Conservation (phyloP, 1,284 basidiomycete genomes). For the Leccinum subrobustum region DNA sequence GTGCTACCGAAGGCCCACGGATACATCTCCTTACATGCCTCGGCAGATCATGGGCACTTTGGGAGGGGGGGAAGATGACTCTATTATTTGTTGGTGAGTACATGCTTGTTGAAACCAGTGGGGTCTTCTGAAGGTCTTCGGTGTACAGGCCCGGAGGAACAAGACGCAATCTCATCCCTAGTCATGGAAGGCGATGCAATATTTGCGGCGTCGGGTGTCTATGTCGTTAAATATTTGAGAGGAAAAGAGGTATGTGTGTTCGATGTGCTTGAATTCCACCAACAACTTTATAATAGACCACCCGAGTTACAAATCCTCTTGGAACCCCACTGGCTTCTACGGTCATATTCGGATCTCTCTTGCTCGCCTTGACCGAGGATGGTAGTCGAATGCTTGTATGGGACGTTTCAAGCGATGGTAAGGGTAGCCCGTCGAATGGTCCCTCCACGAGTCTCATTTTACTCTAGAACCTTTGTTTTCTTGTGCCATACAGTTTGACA, state of each 20-base stretch:
- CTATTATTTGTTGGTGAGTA: conserved; percentile 88
- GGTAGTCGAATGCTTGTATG: conserved; percentile 82
- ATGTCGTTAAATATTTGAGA: conserved; percentile 78
- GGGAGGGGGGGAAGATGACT: conserved; percentile 93
- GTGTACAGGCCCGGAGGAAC: conserved; percentile 72
- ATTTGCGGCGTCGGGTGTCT: conserved; percentile 74
- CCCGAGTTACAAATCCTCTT: conserved; percentile 61
- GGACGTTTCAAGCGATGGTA: conserved; percentile 56
- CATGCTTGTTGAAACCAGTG: background rate
- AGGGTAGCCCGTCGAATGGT: background rate
- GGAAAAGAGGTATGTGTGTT: conserved; percentile 73
- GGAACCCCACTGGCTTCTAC: conserved; percentile 58
- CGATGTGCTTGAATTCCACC: conserved; percentile 1
- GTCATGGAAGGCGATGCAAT: conserved; percentile 86
- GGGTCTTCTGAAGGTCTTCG: conserved; percentile 1
- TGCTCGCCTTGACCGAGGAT: conserved; percentile 79
- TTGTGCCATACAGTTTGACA: conserved; percentile 66
- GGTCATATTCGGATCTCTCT: conserved; percentile 76
- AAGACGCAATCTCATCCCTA: conserved; percentile 72
- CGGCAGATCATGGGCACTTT: conserved; percentile 92
- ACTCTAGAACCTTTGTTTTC: conserved; percentile 29
- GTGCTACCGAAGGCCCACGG: conserved; percentile 78
- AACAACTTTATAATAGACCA: conserved; percentile 35
- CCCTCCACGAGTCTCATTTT: conserved; percentile 10
- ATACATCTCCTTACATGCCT: conserved; percentile 87